These are phyloP conservation scores for Chalciporus piperatus DNA, from an alignment of 768 basidiomycete species.

Conservation along the genomic window DNA sequence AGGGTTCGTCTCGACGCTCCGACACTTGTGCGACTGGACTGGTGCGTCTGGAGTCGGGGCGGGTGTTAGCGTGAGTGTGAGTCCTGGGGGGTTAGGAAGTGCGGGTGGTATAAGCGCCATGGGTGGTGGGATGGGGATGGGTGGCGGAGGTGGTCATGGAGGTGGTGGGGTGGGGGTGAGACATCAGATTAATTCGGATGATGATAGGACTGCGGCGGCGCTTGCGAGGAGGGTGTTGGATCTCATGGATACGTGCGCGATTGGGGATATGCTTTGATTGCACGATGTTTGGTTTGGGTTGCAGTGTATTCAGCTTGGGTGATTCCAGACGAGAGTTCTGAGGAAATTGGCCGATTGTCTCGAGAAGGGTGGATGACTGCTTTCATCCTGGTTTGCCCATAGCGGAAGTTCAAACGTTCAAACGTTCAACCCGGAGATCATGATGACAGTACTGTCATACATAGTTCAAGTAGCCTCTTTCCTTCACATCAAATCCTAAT, in stretches of 20 bases:
- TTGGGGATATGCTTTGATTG: slow-evolving; percentile 25
- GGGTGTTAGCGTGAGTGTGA: slow-evolving; percentile 23
- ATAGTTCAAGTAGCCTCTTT: too few relatives aligned
- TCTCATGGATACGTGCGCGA: slow-evolving; percentile 34
- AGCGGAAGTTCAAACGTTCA: too few relatives aligned
- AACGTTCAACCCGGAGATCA: too few relatives aligned
- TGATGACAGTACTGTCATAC: too few relatives aligned
- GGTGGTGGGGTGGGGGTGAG: not conserved
- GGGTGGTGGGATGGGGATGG: not conserved
- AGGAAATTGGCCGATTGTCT: too few relatives aligned
- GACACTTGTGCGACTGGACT: slow-evolving; percentile 42
- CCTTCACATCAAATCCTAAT: too few relatives aligned
- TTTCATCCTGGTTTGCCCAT: too few relatives aligned
- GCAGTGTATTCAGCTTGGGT: not conserved
- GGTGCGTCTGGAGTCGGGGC: slow-evolving; percentile 5
- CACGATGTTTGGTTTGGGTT: not conserved
- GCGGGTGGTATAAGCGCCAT: slow-evolving; percentile 2
- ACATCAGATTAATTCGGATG: slow-evolving; percentile 46
- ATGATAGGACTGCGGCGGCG: slow-evolving; percentile 58
- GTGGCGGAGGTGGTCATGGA: too few relatives aligned
- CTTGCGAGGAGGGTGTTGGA: slow-evolving; percentile 56
- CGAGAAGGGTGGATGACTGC: too few relatives aligned
- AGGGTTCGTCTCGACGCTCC: slow-evolving; percentile 44
- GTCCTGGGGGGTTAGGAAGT: slow-evolving; percentile 26
- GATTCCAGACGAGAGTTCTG: too few relatives aligned